Percentiles rank a stretch among this genome's conserved stretches.
Evolutionary conservation across 1,284 basidiomycete genomes (phyloP).

Genomic region (Sphaerobolus stellatus): DNA sequence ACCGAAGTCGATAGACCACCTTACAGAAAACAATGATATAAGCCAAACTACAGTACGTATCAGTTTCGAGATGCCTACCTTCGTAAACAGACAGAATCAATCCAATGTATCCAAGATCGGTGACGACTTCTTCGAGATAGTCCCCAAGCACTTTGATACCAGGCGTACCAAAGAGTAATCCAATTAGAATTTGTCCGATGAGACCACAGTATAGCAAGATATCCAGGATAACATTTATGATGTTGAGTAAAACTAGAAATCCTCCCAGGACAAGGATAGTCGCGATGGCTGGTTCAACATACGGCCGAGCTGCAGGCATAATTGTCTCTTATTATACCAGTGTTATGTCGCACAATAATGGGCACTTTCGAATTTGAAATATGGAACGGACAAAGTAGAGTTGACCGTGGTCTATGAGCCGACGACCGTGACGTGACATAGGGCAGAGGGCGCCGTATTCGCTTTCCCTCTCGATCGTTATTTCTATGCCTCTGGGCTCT

Average conservation of each 20-base stretch:
- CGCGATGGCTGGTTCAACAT: slow-evolving; percentile 4
- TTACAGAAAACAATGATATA: slow-evolving; percentile 15
- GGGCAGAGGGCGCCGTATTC: too few relatives aligned
- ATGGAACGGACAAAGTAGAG: too few relatives aligned
- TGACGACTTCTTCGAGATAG: neutral
- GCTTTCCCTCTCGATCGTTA: too few relatives aligned
- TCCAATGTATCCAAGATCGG: slow-evolving; percentile 48
- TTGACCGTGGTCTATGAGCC: too few relatives aligned
- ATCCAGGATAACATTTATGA: neutral
- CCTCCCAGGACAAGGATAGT: neutral
- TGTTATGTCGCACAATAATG: too few relatives aligned
- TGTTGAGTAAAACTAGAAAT: slow-evolving; percentile 4
- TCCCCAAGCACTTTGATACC: slow-evolving; percentile 4
- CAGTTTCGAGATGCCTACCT: slow-evolving; percentile 34
- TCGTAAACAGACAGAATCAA: slow-evolving; percentile 54
- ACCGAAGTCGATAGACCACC: slow-evolving; percentile 47
- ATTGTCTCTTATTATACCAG: too few relatives aligned
- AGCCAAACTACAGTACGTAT: too few relatives aligned
- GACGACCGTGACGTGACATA: too few relatives aligned
- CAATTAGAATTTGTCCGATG: slow-evolving; percentile 8
- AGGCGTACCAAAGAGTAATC: slow-evolving; percentile 10
- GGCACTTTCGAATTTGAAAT: too few relatives aligned
- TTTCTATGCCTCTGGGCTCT: too few relatives aligned
- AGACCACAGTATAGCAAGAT: slow-evolving; percentile 3
- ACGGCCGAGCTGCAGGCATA: slow-evolving; percentile 6